These are phyloP conservation scores for Poa pratensis DNA, from an alignment of 176 grass and related monocot species.

Conservation along the genomic window DNA sequence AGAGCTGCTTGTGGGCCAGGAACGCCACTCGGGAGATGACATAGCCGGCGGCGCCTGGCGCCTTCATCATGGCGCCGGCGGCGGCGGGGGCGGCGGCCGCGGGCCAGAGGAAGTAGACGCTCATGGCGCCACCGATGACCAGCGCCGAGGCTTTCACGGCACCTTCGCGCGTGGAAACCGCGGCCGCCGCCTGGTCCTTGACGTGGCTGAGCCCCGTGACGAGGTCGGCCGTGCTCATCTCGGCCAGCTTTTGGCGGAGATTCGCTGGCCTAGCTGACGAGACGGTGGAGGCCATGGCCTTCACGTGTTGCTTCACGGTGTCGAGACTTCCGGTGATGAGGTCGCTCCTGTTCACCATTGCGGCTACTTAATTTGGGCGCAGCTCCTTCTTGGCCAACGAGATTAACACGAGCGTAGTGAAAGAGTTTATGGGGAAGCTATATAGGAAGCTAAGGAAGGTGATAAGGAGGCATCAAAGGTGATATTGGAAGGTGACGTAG, in stretches of 20 bases:
- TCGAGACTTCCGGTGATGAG: background rate
- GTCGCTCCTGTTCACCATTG: background rate
- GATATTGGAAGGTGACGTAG: background rate
- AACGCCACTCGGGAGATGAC: conserved; percentile 11
- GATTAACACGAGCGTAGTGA: background rate
- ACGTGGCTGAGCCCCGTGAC: background rate
- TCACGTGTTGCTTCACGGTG: background rate
- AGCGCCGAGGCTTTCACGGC: background rate
- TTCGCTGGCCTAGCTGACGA: background rate
- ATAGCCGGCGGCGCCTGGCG: conserved; percentile 1
- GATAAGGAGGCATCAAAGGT: no score
- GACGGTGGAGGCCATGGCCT: background rate
- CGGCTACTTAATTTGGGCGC: background rate
- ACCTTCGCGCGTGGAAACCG: background rate
- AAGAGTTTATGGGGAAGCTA: background rate
- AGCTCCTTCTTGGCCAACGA: background rate
- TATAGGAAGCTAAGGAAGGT: no score
- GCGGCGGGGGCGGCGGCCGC: background rate
- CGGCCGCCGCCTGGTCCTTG: background rate
- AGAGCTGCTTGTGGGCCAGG: conserved; percentile 4
- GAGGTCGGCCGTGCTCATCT: background rate
- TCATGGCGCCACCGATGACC: conserved; percentile 6
- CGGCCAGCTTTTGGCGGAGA: background rate
- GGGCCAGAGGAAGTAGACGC: conserved; percentile 25
- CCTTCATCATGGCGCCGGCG: conserved; percentile 23